Evolutionary conservation across 176 grass and related monocot genomes (phyloP), one percentile per base, ranked within the genome.

Genomic region (Aegilops umbellulata): DNA sequence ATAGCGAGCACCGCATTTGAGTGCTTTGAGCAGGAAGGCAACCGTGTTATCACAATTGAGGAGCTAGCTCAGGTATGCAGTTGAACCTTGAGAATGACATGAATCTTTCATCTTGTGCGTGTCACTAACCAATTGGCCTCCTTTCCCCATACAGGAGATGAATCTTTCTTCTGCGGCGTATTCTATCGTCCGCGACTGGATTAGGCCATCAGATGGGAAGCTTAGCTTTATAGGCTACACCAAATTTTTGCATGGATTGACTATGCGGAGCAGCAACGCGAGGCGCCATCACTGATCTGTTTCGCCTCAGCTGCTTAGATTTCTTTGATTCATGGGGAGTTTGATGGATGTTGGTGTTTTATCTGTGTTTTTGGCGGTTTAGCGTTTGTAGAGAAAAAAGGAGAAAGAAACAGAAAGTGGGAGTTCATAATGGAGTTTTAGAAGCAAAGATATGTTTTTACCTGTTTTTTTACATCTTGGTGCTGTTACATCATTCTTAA

Each of bases 241-340:
- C 85, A 99, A 97, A 82, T 96, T 99, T 91, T 99, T 99, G 88
- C 97, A 99, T 89, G 97, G 97, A 77, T 86, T 99, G 53, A 99
- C 94, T 1, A 86, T 94, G 83, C 90, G 97, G 29, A 92, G 89
- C 60, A 85, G 85, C 83, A 97, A 91, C 14, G 67, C 80, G 13
- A 99, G 94, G 85, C 85, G 92, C 60, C 86, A 90, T 2, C 87
- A 80, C 31, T 94, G 75, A 89, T 58, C 61, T 11, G 86, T 82
- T 81, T 81, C 57, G 64, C 60, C 25, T 64, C 53, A 69, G 32
- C 80, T 89, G 13, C 79, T 80, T 74, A 83, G 82, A 91, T 91
- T 92, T 61, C 58, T 94, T 89, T 90, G 71, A 89, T 93, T 88
- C 44, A 79, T 81, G 81, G 82, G 82, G 60, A 84, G 62, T 66